Percentiles rank a stretch among this genome's conserved stretches.
These are phyloP conservation scores for Trichoderma erinaceum DNA, from an alignment of 495 filamentous ascomycete species.

Conservation along the genomic window DNA sequence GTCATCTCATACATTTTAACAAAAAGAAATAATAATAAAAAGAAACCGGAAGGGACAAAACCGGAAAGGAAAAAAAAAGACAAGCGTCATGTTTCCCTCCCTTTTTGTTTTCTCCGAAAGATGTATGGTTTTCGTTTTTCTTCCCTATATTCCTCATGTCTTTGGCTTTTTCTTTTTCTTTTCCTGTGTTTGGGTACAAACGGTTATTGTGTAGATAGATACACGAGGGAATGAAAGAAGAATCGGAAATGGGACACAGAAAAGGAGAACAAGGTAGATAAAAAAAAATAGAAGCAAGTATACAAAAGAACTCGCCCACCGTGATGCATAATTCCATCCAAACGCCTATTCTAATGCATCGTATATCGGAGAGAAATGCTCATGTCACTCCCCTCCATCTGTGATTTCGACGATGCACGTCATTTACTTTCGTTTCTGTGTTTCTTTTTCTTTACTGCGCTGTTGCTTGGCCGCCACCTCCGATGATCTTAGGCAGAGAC, in stretches of 20 bases:
- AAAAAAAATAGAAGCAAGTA: constrained; percentile 18
- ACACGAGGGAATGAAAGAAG: constrained; percentile 13
- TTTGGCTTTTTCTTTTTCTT: background rate
- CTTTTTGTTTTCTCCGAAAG: background rate
- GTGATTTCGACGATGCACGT: constrained; percentile 1
- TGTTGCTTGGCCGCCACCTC: constrained; percentile 20
- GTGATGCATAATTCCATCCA: background rate
- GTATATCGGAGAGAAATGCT: constrained; percentile 15
- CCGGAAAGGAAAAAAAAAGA: background rate
- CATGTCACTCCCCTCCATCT: constrained; percentile 12
- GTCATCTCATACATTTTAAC: constrained; percentile 9
- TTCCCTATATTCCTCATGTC: background rate
- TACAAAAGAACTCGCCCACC: constrained; percentile 2
- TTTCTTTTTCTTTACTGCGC: background rate
- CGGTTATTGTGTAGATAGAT: background rate
- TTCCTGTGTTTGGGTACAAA: background rate
- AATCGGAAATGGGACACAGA: background rate
- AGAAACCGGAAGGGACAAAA: background rate
- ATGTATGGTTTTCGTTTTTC: background rate
- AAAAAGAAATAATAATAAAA: background rate
- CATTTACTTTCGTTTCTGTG: background rate
- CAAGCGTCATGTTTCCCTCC: background rate
- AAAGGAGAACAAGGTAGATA: constrained; percentile 12
- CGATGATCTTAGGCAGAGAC: constrained; percentile 37
- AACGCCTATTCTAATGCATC: constrained; percentile 10